Conservation (phyloP, 306 rosid species). For the Cicer chorassanicum region DNA sequence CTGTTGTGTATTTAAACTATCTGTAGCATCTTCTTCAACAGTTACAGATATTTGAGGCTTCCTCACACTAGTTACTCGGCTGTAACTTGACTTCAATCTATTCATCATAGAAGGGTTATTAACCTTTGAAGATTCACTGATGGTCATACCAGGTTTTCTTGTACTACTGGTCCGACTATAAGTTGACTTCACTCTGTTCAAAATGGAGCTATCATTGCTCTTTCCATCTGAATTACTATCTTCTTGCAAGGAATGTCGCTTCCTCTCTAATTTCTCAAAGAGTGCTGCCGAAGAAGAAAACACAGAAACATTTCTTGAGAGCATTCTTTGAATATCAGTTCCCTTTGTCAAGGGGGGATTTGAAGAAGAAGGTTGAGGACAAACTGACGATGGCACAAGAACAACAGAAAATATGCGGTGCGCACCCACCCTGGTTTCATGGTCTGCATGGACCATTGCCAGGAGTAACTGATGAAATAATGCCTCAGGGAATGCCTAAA, state of each 20-base stretch:
- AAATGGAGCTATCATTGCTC: slow-evolving; percentile 52
- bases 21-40: slow-evolving; percentile 47
- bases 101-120: slow-evolving; percentile 54
- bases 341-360: slow-evolving; percentile 47
- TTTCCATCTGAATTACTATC: slow-evolving; percentile 52
- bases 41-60: slow-evolving; percentile 41
- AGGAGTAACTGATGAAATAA: slow-evolving; percentile 89
- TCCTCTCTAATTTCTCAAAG: slow-evolving; percentile 78
- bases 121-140: slow-evolving; percentile 41
- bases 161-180: slow-evolving; percentile 58
- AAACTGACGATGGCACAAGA: slow-evolving; percentile 95
- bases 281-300: slow-evolving; percentile 98
- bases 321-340: slow-evolving; percentile 60
- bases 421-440: slow-evolving; percentile 92
- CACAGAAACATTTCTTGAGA: slow-evolving; percentile 78
- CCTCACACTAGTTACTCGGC: slow-evolving; percentile 58
- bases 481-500: slow-evolving; percentile 93
- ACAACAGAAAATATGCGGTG: slow-evolving; percentile 93
- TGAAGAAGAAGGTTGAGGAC: slow-evolving; percentile 60
- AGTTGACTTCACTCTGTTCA: slow-evolving; percentile 68
- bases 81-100: slow-evolving; percentile 70
- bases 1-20: slow-evolving; percentile 52
- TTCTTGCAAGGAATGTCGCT: slow-evolving; percentile 55
- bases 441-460: slow-evolving; percentile 95
- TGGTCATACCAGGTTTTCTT: slow-evolving; percentile 43